Evolutionary conservation across 768 basidiomycete genomes (phyloP).

Genomic region (Erythrobasidium yunnanense): DNA sequence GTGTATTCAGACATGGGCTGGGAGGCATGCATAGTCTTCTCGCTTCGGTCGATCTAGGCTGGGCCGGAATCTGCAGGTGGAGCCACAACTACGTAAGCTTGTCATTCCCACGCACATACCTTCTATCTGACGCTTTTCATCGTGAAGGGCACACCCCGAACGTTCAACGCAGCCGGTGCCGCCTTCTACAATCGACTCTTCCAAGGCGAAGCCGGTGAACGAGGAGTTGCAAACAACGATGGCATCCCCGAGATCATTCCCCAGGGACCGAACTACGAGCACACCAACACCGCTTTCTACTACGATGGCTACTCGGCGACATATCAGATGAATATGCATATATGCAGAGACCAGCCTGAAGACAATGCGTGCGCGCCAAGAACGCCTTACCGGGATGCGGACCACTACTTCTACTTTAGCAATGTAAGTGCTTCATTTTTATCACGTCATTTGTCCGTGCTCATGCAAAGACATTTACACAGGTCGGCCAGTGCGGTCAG

Average conservation of each 20-base stretch:
- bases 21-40: conserved; percentile 35
- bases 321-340: conserved; percentile 10
- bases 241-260: conserved; percentile 26
- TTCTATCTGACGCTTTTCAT: too few species aligned
- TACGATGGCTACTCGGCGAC: conserved; percentile 14
- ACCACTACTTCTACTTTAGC: conserved; percentile 11
- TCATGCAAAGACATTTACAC: background rate
- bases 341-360: conserved; percentile 1
- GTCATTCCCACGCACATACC: too few species aligned
- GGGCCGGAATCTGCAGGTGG: conserved; percentile 23
- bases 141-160: conserved; percentile 32
- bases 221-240: conserved; percentile 23
- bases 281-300: conserved; percentile 12
- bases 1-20: conserved; percentile 33
- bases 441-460: background rate
- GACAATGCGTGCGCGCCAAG: background rate
- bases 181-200: conserved; percentile 33
- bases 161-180: conserved; percentile 34
- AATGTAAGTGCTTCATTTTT: background rate
- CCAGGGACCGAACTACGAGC: conserved; percentile 17
- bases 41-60: conserved; percentile 36
- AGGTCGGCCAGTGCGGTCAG: conserved; percentile 7
- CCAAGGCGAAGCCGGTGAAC: conserved; percentile 30
- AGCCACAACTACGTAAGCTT: conserved; percentile 31
- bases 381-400: conserved; percentile 5